Evolutionary conservation across 768 basidiomycete genomes (phyloP).

Genomic region (Phlebiopsis gigantea): DNA sequence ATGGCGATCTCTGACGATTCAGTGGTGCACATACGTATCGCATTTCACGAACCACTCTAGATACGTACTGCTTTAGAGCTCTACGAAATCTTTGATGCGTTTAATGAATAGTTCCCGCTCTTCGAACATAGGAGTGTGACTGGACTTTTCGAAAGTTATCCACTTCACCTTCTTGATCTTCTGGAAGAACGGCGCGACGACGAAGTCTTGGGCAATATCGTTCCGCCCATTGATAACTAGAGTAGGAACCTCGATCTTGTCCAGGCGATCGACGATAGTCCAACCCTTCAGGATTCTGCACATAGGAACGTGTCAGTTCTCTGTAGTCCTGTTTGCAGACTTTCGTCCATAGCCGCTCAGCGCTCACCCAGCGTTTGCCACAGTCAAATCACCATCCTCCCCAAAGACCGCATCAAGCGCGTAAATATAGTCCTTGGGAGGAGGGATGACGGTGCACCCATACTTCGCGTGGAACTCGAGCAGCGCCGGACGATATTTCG

Average conservation of each 20-base stretch:
- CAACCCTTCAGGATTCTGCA: constrained; percentile 22
- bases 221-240: constrained; percentile 26
- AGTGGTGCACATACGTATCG: too few relatives aligned
- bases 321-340: neutral
- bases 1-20: too few relatives aligned
- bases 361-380: constrained; percentile 17
- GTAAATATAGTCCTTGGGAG: constrained; percentile 33
- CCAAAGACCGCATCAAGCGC: constrained; percentile 26
- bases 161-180: constrained; percentile 24
- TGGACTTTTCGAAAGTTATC: constrained; percentile 26
- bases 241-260: constrained; percentile 22
- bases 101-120: constrained; percentile 25
- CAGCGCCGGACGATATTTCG: constrained; percentile 39
- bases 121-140: constrained; percentile 27
- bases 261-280: constrained; percentile 24
- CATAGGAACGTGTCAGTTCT: constrained; percentile 1
- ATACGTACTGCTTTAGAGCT: neutral
- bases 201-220: constrained; percentile 27
- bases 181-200: constrained; percentile 20
- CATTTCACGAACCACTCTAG: too few relatives aligned
- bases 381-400: constrained; percentile 41
- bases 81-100: constrained; percentile 19
- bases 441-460: constrained; percentile 37
- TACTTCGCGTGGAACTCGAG: constrained; percentile 35
- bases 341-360: constrained; percentile 17